Conservation (phyloP, 2,329 filamentous ascomycete species). For the Epichloe gansuensis region DNA sequence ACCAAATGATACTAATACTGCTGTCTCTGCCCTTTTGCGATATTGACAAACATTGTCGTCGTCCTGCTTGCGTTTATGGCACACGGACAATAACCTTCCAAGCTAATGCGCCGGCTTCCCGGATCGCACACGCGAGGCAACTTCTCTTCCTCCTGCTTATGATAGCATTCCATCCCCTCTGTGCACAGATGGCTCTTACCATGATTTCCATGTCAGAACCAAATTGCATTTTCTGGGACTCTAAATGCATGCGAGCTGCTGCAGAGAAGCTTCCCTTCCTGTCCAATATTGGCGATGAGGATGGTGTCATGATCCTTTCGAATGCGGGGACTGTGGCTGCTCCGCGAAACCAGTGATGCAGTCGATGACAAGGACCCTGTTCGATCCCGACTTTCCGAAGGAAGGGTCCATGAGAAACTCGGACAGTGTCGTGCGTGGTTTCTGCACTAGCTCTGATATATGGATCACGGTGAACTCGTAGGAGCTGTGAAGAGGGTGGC, state of each 20-base stretch:
- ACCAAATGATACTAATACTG: not conserved
- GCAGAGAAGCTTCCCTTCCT: constrained; percentile 28
- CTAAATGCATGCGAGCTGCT: constrained; percentile 41
- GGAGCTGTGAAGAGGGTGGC: constrained; percentile 51
- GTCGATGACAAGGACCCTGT: constrained; percentile 46
- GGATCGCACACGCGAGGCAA: constrained; percentile 61
- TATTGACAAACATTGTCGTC: not conserved
- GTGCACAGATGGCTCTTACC: constrained; percentile 59
- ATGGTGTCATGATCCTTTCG: constrained; percentile 21
- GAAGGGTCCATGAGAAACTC: constrained; percentile 29
- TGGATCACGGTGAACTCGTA: constrained; percentile 50
- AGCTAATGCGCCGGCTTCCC: constrained; percentile 60
- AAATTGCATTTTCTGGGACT: constrained; percentile 44
- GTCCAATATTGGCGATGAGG: constrained; percentile 17
- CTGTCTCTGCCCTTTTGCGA: not conserved
- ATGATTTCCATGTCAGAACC: constrained; percentile 58
- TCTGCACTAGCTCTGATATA: constrained; percentile 42
- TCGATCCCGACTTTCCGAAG: constrained; percentile 18
- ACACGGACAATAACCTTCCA: constrained; percentile 56
- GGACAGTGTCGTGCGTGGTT: constrained; percentile 32
- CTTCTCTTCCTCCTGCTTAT: constrained; percentile 55
- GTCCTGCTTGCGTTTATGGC: constrained; percentile 22
- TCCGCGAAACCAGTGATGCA: constrained; percentile 44
- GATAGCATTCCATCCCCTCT: constrained; percentile 62
- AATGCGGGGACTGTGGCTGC: constrained; percentile 37